Base-by-base conservation (phyloP, 306 rosid genomes). In the Bauhinia variegata region DNA sequence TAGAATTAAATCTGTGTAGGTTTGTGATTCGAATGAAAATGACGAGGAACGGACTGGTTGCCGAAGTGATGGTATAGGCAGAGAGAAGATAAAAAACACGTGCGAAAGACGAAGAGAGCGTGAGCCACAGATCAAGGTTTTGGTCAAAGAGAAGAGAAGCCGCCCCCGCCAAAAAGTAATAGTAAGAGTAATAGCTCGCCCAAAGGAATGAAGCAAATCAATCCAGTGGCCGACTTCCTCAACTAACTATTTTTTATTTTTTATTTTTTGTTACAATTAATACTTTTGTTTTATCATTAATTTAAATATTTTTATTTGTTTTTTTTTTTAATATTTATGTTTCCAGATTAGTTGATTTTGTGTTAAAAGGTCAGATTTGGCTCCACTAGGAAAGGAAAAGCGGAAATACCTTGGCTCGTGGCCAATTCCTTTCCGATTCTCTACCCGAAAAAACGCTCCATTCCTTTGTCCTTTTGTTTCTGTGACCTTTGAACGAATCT, bases 121-220 rank as follows among this genome's bases (percentile, higher is more conserved):
- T 23, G 68, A 61, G 47, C 37, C 14, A 38, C n/a, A 71, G 47
- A 48, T 36, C 19, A 43, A 23, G 36, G 4, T 3, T 48, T 49
- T 28, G 23, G 61, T 71, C 36, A 11, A 61, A 60, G 6, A 41
- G 4, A 60, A 61, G 54, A 4, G 15, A 61, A 51, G 36, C 16
- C 16, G 44, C 48, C 18, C 13, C 28, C 28, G 28, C 28, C 28
- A 1, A 23, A 23, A 23, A 23, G 28, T 23, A 23, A 23, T 23
- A 23, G 28, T 23, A 46, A 8, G 11, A 42, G 14, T 41, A 60
- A 31, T 9, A 53, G 68, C 32, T 31, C 13, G 5, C 56, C 30
- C 2, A 23, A 23, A 23, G 28, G 28, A 23, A 2, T 23, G 28
- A 23, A 23, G 28, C 2, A 15, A 63, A 46, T 63, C 44, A 63